Evolutionary conservation across 169 alveolate genomes (phyloP), one percentile per base, ranked within the genome.

Genomic region (Plasmodium gaboni): DNA sequence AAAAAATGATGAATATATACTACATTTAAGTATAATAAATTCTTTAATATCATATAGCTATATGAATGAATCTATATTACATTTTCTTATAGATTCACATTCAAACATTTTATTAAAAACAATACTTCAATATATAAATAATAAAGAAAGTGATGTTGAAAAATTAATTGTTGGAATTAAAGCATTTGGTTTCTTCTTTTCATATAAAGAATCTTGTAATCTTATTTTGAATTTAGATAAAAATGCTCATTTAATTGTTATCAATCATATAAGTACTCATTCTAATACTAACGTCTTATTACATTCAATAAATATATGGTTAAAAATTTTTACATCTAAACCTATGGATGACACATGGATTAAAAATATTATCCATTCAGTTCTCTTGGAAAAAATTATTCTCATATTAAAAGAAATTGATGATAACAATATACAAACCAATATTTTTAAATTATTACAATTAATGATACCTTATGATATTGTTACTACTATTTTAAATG

Each of bases 221-320:
- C 24, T 71, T 22, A 51, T 83, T 57, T 17, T 83, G 26, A 57
- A 17, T 38, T 15, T 83, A 60, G 42, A 83, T 26, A 9, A 59
- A 12, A 69, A 48, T 63, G 50, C 63, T 32, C 73, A 68, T 71
- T 15, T 83, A 19, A 15, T 57, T 46, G 61, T 61, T n/a, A 83
- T 83, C 6, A 57, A 67, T 68, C 51, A 68, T 22, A 83, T 83
- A 68, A 83, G n/a, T 48, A 68, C 91, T 68, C 91, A 83, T 55
- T 48, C 91, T 10, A 69, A 83, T 63, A 57, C 73, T 9, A 69
- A 63, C 17, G 72, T 83, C 15, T 63, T 83, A 57, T 68, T 55
- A 26, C 91, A 83, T 32, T 32, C 91, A 17, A 61, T 83, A 83
- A 83, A 83, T 60, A 68, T 83, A 53, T 83, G 91, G 91, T 1